Evolutionary conservation across 2,329 filamentous ascomycete genomes (phyloP), one percentile per base, ranked within the genome.

Genomic region (Colletotrichum scovillei): DNA sequence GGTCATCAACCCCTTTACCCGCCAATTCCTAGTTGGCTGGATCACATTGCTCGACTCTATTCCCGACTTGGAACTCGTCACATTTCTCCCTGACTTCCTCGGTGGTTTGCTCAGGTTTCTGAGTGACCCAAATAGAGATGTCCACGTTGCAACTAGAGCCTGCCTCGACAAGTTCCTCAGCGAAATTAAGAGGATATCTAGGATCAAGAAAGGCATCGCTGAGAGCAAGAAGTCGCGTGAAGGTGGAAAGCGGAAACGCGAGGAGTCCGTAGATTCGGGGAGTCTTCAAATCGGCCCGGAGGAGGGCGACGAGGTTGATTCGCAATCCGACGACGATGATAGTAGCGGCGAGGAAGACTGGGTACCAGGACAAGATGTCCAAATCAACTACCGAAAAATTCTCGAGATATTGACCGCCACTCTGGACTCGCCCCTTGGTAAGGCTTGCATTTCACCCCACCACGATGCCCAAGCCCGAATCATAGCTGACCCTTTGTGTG

Each of bases 11-110:
- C 95, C 97, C 0, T 98, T 97, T 80, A 98, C 96, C 4, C 90
- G 97, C 63, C 97, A 94, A 16, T 99, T 99, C 78, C 88, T 99
- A 16, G 97, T 99, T 2, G 95, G 95, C 38, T 99, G 97, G 97
- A 94, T 99, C 72, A 97, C 93, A 4, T 84, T 99, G 19, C 88
- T 99, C 24, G 97, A 99, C 81, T 98, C 95, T 1, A 98, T 99
- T 77, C 97, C 97, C 0, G 97, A 99, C 80, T 87, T 99, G 55
- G 97, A 99, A 82, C 90, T 99, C 24, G 96, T 99, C 49, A 93
- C 94, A 4, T 97, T 95, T 81, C 86, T 99, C 28, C 97, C 97
- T 1, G 95, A 96, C 63, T 99, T 99, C 78, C 87, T 99, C 1
- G 93, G 92, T 30, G 97, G 96, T 0, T 85, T 99, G 55, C 91